Percentiles rank a stretch among this genome's conserved stretches.
Conservation (phyloP, 1,284 basidiomycete genomes). For the Cryptococcus sp. region DNA sequence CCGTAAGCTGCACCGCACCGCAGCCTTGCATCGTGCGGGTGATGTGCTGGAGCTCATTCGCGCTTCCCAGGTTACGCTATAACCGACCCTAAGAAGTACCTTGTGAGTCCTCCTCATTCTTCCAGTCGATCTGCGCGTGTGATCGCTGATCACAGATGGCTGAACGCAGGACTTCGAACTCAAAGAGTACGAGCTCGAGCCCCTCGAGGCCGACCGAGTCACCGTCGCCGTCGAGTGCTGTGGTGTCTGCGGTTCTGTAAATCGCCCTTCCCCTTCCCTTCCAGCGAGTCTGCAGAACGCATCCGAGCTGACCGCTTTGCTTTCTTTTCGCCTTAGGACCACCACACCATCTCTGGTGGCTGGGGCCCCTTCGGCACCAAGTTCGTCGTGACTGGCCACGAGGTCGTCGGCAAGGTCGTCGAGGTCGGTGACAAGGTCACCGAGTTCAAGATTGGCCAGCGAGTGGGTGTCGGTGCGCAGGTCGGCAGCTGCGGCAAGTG, state of each 20-base stretch:
- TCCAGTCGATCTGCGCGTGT: conserved; percentile 1
- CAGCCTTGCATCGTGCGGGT: not conserved
- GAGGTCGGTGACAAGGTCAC: conserved; percentile 58
- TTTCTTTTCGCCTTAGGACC: conserved; percentile 7
- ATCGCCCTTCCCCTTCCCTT: not conserved
- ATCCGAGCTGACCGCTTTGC: not conserved
- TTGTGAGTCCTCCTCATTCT: conserved; percentile 27
- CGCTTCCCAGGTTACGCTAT: conserved; percentile 39
- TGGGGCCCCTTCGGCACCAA: conserved; percentile 52
- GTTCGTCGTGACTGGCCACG: conserved; percentile 55
- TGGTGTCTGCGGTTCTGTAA: conserved; percentile 26
- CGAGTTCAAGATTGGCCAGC: conserved; percentile 61
- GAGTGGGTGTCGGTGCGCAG: conserved; percentile 64
- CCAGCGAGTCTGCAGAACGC: not conserved
- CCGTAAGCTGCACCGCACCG: no score
- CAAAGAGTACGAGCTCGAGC: conserved; percentile 64
- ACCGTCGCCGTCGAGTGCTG: conserved; percentile 31
- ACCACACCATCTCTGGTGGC: conserved; percentile 55
- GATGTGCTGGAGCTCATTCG: not conserved
- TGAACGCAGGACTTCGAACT: conserved; percentile 50
- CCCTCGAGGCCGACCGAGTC: conserved; percentile 58
- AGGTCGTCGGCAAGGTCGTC: conserved; percentile 61
- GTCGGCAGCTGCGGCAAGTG: conserved; percentile 53
- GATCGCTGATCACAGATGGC: no score
- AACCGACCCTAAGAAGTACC: conserved; percentile 44